Evolutionary conservation across 192 early-diverging fungal species (phyloP).

Genomic region (Hyaloraphidium curvatum): DNA sequence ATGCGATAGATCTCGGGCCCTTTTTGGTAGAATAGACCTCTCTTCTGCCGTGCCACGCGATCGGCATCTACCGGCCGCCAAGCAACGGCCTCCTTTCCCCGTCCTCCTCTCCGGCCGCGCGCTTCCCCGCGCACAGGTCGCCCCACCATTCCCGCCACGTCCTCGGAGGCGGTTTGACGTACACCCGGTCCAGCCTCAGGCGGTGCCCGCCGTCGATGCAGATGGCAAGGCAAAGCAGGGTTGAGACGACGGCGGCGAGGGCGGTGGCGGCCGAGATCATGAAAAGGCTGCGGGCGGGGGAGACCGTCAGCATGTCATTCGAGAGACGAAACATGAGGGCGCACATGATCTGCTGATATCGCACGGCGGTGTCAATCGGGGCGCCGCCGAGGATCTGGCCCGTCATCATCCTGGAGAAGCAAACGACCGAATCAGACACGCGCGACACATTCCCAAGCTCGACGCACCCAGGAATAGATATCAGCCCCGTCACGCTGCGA

Average conservation of each 20-base stretch:
- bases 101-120: too few species aligned
- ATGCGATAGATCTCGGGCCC: too few species aligned
- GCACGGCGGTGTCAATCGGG: neutral
- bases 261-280: neutral
- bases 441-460: neutral
- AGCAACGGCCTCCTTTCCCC: too few species aligned
- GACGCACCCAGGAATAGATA: neutral
- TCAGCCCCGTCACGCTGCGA: neutral
- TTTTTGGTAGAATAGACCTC: too few species aligned
- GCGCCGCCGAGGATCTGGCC: constrained; percentile 2
- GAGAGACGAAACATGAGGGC: neutral
- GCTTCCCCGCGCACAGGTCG: too few species aligned
- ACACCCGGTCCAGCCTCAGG: neutral
- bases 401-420: neutral
- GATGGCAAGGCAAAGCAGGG: neutral
- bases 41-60: too few species aligned
- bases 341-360: neutral
- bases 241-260: neutral
- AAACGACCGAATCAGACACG: neutral
- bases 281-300: neutral
- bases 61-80: too few species aligned
- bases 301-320: neutral
- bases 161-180: too few species aligned
- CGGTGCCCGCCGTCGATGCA: neutral
- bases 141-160: too few species aligned